Percentiles rank a stretch among this genome's conserved stretches.
These are phyloP conservation scores for Russula virescens DNA, from an alignment of 768 basidiomycete genomes.

Conservation along the genomic window DNA sequence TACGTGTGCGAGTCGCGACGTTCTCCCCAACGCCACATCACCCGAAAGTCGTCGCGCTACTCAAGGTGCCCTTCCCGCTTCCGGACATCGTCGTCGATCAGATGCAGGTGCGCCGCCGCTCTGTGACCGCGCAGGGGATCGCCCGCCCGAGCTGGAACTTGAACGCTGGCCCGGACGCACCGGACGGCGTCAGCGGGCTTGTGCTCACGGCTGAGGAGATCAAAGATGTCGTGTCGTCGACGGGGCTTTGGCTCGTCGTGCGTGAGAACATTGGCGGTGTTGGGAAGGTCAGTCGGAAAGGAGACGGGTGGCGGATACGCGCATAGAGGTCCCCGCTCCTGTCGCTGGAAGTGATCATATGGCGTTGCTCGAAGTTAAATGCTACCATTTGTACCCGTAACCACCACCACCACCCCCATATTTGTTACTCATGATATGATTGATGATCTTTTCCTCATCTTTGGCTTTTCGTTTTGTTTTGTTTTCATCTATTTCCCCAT, in stretches of 20 bases:
- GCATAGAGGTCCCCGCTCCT: conserved; percentile 33
- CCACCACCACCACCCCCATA: no score
- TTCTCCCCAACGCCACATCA: conserved; percentile 92
- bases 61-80: conserved; percentile 87
- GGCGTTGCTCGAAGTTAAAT: neutral
- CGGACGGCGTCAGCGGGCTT: conserved; percentile 31
- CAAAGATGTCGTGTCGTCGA: conserved; percentile 86
- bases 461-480: no score
- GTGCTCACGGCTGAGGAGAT: conserved; percentile 84
- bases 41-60: conserved; percentile 86
- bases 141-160: conserved; percentile 25
- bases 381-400: neutral
- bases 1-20: conserved; percentile 68
- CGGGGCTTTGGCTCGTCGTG: conserved; percentile 86
- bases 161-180: no score
- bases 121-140: conserved; percentile 34
- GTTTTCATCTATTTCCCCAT: no score
- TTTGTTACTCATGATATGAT: neutral
- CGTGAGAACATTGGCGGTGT: conserved; percentile 91
- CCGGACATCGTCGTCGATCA: conserved; percentile 73
- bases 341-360: neutral
- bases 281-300: conserved; percentile 70
- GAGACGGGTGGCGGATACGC: conserved; percentile 72
- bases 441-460: no score
- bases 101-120: conserved; percentile 47